Evolutionary conservation across 225 moss, liverwort and hornwort species (phyloP), one percentile per base, ranked within the genome.

Genomic region (Marchantia paleacea): DNA sequence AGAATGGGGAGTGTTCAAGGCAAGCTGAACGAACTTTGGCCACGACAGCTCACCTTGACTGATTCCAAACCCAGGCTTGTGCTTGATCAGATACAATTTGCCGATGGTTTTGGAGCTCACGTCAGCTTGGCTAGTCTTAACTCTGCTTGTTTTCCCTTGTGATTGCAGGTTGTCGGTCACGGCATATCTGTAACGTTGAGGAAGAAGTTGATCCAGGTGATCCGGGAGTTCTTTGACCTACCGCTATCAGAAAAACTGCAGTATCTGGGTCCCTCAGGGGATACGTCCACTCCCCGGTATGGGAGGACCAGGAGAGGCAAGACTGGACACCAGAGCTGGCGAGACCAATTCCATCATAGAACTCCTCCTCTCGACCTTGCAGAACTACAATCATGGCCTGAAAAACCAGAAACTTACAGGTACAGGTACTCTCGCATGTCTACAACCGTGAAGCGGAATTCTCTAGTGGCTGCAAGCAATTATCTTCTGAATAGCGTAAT

Each of bases 311-410:
- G 53, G 53, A 52, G 73, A 53, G 73, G 13, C 52, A 55, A 13
- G 28, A 52, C 73, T 15, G 73, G 73, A 73, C 73, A 73, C 14
- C 73, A 73, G 28, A 73, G 73, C 73, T 73, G 73, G 73, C 52
- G 73, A 12, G 73, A 73, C 54, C 73, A 73, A 14, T 73, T 73
- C 73, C 54, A 54, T 73, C 73, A 73, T 24, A 73, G 54, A 54
- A 73, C 53, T 54, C 73, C 73, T 55, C 73, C 73, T 12, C 15
- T 55, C 54, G 26, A 25, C 54, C 16, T 15, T 7, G 8, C 12
- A 7, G 73, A 73, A 13, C 26, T 73, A 28, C 25, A 73, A 55
- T 22, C 28, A 15, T 73, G 73, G 73, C 73, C 73, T 28, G 54
- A 73, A 6, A 73, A 73, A 55, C 73, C 73, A 54, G 53, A 73